Evolutionary conservation across 805 yeast genomes (phyloP).

Genomic region (Debaryomyces hansenii): DNA sequence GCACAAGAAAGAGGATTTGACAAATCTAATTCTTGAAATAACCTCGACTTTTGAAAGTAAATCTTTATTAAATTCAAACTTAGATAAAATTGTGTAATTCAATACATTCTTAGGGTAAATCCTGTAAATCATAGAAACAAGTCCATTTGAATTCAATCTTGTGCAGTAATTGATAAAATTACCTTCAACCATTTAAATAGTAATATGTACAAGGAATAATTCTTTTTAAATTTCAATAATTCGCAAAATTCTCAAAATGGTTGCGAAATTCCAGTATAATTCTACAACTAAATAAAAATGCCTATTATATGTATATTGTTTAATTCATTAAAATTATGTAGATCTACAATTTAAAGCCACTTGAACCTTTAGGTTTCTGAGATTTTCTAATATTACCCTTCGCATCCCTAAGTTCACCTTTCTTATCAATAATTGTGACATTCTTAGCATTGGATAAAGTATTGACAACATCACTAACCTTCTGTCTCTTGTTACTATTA

Average conservation of each 20-base stretch:
- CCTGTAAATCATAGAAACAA: constrained; percentile 9
- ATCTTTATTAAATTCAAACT: constrained; percentile 22
- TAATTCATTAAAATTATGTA: too few relatives aligned
- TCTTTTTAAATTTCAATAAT: too few relatives aligned
- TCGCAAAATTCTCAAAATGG: too few relatives aligned
- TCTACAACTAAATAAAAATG: too few relatives aligned
- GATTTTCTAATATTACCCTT: constrained; percentile 62
- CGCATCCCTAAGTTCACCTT: constrained; percentile 73
- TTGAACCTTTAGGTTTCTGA: background rate
- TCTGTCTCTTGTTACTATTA: constrained; percentile 47
- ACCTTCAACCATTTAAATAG: constrained; percentile 19
- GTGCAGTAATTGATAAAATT: constrained; percentile 25
- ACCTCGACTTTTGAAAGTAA: constrained; percentile 7
- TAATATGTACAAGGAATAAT: too few relatives aligned
- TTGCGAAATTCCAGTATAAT: too few relatives aligned
- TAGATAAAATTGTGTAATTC: constrained; percentile 25
- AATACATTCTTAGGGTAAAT: constrained; percentile 25
- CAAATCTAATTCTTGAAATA: background rate
- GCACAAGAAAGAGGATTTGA: constrained; percentile 18
- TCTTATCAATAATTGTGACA: constrained; percentile 72
- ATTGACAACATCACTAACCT: constrained; percentile 63
- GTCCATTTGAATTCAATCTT: constrained; percentile 15
- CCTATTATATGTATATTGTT: too few relatives aligned
- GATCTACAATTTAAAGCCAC: background rate
- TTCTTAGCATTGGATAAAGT: constrained; percentile 73